Conservation (phyloP, 164 flowering plant genomes). For the Sedum album region DNA sequence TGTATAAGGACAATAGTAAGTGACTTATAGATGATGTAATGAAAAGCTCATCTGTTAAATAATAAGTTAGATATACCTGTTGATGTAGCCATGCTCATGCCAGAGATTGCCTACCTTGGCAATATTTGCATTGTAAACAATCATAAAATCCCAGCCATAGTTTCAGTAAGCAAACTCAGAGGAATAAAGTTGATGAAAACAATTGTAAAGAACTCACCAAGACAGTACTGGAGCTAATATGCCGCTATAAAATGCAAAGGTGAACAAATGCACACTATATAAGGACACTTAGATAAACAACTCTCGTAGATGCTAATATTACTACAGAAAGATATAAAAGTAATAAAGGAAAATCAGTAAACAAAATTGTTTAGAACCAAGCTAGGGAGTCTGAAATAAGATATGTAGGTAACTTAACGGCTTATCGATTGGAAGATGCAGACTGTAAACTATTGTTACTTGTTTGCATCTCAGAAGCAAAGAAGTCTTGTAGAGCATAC, state of each 20-base stretch:
- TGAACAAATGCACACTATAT: background rate
- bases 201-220: background rate
- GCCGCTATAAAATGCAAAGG: background rate
- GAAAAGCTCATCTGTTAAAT: background rate
- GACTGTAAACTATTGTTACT: constrained; percentile 33
- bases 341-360: constrained; percentile 6
- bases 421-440: constrained; percentile 23
- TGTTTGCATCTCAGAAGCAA: constrained; percentile 19
- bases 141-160: background rate
- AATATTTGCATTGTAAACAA: background rate
- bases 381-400: constrained; percentile 1
- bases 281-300: background rate
- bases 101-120: background rate
- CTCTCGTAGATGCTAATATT: background rate
- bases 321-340: background rate
- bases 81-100: background rate
- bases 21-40: background rate
- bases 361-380: constrained; percentile 10
- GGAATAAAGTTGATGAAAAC: background rate
- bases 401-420: background rate
- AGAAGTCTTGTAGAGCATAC: constrained; percentile 85
- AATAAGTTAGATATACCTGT: background rate
- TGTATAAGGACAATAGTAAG: background rate
- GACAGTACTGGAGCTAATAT: background rate
- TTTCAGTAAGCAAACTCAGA: background rate